Evolutionary conservation across 139 green algal genomes (phyloP), one percentile per base, ranked within the genome.

Genomic region (Chlorella sp.): DNA sequence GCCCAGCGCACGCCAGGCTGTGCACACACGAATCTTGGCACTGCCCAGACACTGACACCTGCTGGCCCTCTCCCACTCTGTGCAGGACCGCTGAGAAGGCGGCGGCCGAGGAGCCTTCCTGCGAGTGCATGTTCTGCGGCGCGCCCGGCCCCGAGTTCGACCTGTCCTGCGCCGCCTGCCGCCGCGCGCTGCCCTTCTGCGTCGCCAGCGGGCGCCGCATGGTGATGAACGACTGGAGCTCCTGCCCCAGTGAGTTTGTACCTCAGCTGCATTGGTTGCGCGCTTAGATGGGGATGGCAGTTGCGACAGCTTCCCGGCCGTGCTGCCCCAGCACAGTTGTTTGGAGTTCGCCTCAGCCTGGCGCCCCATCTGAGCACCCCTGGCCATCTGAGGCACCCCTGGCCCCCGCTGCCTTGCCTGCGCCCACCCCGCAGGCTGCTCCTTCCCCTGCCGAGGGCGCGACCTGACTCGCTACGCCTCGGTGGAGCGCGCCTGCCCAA

Each of bases 151-250:
- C 91, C 16, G 93, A 95, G 72, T 91, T 83, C 3, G 87, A 92
- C 73, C 83, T 95, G 81, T 81, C 92, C 73, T 96, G 93, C 80
- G 65, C 91, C 34, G 87, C 87, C 72, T 96, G 93, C 88, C 87
- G 91, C 73, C 89, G 90, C 81, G 84, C 90, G 48, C 90, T 95
- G 67, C 90, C 91, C 51, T 95, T 93, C 76, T 94, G 94, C 88
- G 85, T 94, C 30, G 92, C 94, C 36, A 94, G 89, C 38, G 91
- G 93, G 62, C 93, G 92, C 81, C 93, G 92, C 72, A 94, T 96
- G 90, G 46, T 86, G 22, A 79, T 92, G 34, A 78, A 73, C 26
- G 91, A 96, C 76, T 97, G 94, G 94, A 84, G 88, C 7, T 84
- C 93, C 86, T 97, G 94, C 87, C 92, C 93, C 4, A 30, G 76